Conservation (phyloP, 2,329 filamentous ascomycete species). For the Volutella citrinella region DNA sequence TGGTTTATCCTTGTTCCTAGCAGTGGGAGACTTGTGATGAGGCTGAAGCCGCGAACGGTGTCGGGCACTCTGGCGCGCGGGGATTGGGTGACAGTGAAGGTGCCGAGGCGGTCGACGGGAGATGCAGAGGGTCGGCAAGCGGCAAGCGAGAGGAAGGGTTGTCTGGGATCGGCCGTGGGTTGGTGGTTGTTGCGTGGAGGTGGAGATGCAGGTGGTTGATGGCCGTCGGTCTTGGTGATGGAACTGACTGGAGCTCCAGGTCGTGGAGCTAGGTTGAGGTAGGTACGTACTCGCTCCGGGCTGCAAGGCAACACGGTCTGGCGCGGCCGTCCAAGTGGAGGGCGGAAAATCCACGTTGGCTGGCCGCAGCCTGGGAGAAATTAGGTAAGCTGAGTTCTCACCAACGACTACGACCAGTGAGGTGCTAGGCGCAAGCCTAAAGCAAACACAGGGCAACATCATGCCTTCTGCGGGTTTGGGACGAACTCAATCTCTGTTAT, state of each 20-base stretch:
- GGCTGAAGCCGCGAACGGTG: constrained; percentile 13
- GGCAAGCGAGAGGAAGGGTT: too few relatives aligned
- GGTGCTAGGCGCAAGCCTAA: constrained; percentile 12
- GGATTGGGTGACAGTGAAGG: too few relatives aligned
- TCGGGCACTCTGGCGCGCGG: constrained; percentile 18
- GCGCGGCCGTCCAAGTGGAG: constrained; percentile 37
- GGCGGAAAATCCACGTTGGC: constrained; percentile 20
- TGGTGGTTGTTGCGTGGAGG: constrained; percentile 15
- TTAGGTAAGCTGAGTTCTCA: constrained; percentile 5
- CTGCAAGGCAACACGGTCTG: constrained; percentile 34
- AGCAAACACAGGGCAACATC: too few relatives aligned
- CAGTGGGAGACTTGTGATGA: constrained; percentile 12
- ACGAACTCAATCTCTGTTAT: too few relatives aligned
- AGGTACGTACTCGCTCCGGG: constrained; percentile 19
- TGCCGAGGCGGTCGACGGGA: too few relatives aligned
- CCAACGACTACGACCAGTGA: constrained; percentile 17
- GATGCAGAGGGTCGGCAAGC: too few relatives aligned
- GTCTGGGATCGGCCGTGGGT: too few relatives aligned
- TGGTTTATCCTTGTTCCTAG: too few relatives aligned
- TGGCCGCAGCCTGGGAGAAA: constrained; percentile 3
- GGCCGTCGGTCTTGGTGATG: constrained; percentile 9
- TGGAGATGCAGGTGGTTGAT: constrained; percentile 15
- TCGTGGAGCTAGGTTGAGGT: constrained; percentile 14
- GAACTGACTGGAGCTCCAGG: constrained; percentile 12
- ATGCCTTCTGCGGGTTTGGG: too few relatives aligned